Percentiles rank a stretch among this genome's conserved stretches.
phyloP scores from a whole-genome alignment of 148 eudicot species.

The Euryodendron excelsum region DNA sequence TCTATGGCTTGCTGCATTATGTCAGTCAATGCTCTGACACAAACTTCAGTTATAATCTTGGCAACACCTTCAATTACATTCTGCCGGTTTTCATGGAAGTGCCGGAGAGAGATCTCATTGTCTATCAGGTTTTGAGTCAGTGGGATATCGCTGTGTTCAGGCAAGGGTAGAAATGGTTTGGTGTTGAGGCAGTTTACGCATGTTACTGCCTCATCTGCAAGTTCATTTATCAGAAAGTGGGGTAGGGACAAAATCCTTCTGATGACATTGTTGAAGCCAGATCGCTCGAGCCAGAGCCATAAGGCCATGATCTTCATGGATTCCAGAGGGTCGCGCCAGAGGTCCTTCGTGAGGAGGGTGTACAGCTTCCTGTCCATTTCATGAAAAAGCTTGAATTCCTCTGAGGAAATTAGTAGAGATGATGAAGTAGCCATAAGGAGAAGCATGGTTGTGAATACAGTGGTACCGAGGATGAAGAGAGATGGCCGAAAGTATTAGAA shows the following conservation, averaged over 20 bases:
- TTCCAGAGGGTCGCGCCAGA: constrained; percentile 25
- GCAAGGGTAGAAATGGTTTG: constrained; percentile 1
- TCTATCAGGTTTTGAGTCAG: constrained; percentile 25
- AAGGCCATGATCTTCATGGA: constrained; percentile 37
- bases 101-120: constrained; percentile 29
- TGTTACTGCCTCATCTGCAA: constrained; percentile 40
- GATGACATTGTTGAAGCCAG: constrained; percentile 11
- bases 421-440: too few relatives aligned
- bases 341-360: constrained; percentile 25
- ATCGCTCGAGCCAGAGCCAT: constrained; percentile 48
- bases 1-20: constrained; percentile 21
- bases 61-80: constrained; percentile 8
- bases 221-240: constrained; percentile 15
- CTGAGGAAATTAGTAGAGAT: neutral
- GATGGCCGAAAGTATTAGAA: neutral
- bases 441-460: neutral
- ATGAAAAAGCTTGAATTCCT: constrained; percentile 30
- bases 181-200: constrained; percentile 30
- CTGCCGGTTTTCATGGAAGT: constrained; percentile 24
- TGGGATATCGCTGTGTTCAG: constrained; percentile 25
- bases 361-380: constrained; percentile 39
- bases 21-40: constrained; percentile 30
- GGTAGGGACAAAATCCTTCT: constrained; percentile 18
- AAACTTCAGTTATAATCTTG: constrained; percentile 19
- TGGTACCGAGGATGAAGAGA: neutral